phyloP scores from a whole-genome alignment of 805 yeast species.

The Priceomyces castillae region DNA sequence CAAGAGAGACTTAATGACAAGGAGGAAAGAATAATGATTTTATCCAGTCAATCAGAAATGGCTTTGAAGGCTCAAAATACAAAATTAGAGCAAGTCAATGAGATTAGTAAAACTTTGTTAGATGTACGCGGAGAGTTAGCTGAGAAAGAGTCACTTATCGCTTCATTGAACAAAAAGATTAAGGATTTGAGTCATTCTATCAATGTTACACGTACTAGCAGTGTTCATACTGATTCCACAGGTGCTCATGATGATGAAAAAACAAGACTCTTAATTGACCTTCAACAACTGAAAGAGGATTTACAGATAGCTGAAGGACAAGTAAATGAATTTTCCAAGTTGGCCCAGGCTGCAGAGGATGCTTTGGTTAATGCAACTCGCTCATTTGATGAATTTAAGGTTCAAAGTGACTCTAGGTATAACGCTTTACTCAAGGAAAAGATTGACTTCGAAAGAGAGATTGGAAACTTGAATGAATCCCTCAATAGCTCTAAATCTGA shows the following conservation, averaged over 20 bases:
- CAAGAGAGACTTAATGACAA: conserved; percentile 48
- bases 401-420: conserved; percentile 21
- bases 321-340: conserved; percentile 57
- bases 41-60: conserved; percentile 55
- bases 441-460: conserved; percentile 17
- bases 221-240: conserved; percentile 1
- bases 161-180: conserved; percentile 38
- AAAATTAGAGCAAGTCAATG: conserved; percentile 58
- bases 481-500: conserved; percentile 21
- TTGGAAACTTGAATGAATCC: conserved; percentile 18
- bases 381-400: conserved; percentile 46
- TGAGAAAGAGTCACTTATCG: conserved; percentile 39
- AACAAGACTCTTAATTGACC: conserved; percentile 22
- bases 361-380: conserved; percentile 54
- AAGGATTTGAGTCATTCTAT: conserved; percentile 22
- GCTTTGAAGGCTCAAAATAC: conserved; percentile 52
- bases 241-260: conserved; percentile 3
- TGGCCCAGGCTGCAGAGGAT: conserved; percentile 65
- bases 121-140: conserved; percentile 40
- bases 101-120: conserved; percentile 45
- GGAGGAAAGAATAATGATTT: conserved; percentile 52
- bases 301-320: conserved; percentile 56
- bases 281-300: conserved; percentile 51
- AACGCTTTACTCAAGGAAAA: conserved; percentile 23
- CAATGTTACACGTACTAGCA: not conserved